phyloP scores from a whole-genome alignment of 1,139 yeast species.

The Blastobotrys buckinghamii region DNA sequence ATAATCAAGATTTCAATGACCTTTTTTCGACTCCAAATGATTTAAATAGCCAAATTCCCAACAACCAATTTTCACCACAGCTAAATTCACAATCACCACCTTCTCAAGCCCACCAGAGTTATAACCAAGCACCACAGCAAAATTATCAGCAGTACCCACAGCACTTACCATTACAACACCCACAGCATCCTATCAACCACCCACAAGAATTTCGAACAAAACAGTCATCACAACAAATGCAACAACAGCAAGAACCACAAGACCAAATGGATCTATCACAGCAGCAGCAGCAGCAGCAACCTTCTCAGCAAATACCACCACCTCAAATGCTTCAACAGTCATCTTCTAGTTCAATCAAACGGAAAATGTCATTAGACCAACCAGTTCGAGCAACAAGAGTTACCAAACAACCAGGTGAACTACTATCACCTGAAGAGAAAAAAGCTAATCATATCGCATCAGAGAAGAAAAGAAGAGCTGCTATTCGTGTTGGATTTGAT shows the following conservation, averaged over 20 bases:
- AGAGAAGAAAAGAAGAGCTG: constrained; percentile 44
- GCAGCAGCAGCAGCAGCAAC: neutral
- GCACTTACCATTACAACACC: too few relatives aligned
- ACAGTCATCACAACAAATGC: too few relatives aligned
- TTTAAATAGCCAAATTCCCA: too few relatives aligned
- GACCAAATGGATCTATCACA: neutral
- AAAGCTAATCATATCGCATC: constrained; percentile 44
- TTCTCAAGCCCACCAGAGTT: too few relatives aligned
- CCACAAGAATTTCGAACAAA: too few relatives aligned
- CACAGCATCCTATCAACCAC: too few relatives aligned
- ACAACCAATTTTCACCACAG: too few relatives aligned
- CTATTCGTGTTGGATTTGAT: constrained; percentile 43
- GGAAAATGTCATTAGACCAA: neutral
- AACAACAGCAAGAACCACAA: neutral
- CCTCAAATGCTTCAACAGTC: neutral
- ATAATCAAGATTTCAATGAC: too few relatives aligned
- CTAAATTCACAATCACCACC: too few relatives aligned
- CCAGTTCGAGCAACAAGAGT: neutral
- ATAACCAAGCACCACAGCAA: too few relatives aligned
- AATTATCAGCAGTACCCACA: too few relatives aligned
- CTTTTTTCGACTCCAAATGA: too few relatives aligned
- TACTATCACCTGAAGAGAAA: constrained; percentile 28
- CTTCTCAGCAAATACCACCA: neutral
- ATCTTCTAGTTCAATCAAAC: constrained; percentile 30
- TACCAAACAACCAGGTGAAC: constrained; percentile 21